A percentile compares a stretch with the other conserved stretches of the same genome.
phyloP scores from a whole-genome alignment of 768 basidiomycete genomes.

The Leucocoprinus leucothites region DNA sequence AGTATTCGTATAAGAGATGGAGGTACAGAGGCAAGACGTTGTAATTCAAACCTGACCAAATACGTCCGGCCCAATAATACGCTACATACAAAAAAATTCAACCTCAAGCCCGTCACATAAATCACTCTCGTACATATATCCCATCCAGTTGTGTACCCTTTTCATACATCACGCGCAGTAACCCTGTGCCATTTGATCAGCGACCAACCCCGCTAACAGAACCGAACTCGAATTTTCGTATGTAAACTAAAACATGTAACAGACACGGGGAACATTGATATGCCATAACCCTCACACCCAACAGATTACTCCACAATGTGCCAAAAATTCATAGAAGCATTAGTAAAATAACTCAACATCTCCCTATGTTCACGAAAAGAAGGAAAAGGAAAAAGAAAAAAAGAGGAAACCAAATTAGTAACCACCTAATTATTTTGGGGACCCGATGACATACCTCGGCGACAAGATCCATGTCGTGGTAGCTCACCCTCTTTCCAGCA shows the following conservation, averaged over 20 bases:
- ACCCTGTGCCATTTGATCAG: slow-evolving; percentile 10
- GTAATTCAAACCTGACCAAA: slow-evolving; percentile 35
- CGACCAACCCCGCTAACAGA: slow-evolving; percentile 1
- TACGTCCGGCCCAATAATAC: slow-evolving; percentile 14
- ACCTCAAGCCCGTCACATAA: background rate
- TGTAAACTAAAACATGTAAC: slow-evolving; percentile 13
- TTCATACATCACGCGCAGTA: slow-evolving; percentile 9
- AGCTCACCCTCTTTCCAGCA: slow-evolving; percentile 86
- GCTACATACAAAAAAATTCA: slow-evolving; percentile 11
- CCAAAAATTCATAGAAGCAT: slow-evolving; percentile 12
- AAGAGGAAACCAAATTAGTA: background rate
- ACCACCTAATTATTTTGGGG: background rate
- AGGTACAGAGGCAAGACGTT: slow-evolving; percentile 12
- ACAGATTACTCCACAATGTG: slow-evolving; percentile 21
- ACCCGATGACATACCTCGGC: slow-evolving; percentile 54
- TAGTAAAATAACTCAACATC: slow-evolving; percentile 61
- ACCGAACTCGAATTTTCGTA: slow-evolving; percentile 1
- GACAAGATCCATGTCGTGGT: slow-evolving; percentile 94
- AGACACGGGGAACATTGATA: slow-evolving; percentile 3
- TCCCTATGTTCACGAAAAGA: slow-evolving; percentile 39
- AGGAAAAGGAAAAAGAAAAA: too few relatives aligned
- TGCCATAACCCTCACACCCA: slow-evolving; percentile 30
- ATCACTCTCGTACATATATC: slow-evolving; percentile 8
- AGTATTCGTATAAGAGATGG: slow-evolving; percentile 3
- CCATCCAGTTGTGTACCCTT: slow-evolving; percentile 2